Evolutionary conservation across 2,329 filamentous ascomycete genomes (phyloP), one percentile per base, ranked within the genome.

Genomic region (Cytospora chrysosperma): DNA sequence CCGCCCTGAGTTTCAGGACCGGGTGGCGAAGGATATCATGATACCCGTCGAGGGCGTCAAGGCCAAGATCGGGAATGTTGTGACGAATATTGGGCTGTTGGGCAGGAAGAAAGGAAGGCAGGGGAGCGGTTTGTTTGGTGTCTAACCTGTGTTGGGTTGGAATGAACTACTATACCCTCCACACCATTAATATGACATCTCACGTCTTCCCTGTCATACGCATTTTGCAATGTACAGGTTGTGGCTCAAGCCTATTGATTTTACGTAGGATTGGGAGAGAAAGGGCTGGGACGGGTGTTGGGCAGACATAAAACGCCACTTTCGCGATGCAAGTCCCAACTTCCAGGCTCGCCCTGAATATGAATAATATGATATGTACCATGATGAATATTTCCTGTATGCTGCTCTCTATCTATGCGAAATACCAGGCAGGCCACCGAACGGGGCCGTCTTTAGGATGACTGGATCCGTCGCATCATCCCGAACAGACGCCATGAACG

Each of bases 11-110:
- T 68, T 69, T 53, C 60, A 72, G 15, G 70, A 67, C 3, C 70
- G 63, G 9, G 27, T 64, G 49, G 60, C 85, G 13, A 70, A 67
- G 12, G 71, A 70, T 0, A 80, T 87, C 68, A 70, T 72, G 3
- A 77, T 93, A 49, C 74, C 67, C 1, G 85, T 92, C 55, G 75
- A 81, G 9, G 84, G 82, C 10, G 76, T 94, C 67, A 93, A 93
- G 75, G 83, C 81, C 37, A 93, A 93, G 77, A 87, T 93, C 71
- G 90, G 90, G 7, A 93, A 93, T 70, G 76, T 81, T 19, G 84
- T 93, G 21, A 84, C 79, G 10, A 79, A 80, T 61, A 71, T 87
- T 6, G 67, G 74, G 27, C 69, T 86, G 30, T 61, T 28, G 27
- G 53, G 54, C 10, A 40, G 26, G 32, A 54, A 55, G 40, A 49